Evolutionary conservation across 1,284 basidiomycete genomes (phyloP).

Genomic region (Trichosporon inkin): DNA sequence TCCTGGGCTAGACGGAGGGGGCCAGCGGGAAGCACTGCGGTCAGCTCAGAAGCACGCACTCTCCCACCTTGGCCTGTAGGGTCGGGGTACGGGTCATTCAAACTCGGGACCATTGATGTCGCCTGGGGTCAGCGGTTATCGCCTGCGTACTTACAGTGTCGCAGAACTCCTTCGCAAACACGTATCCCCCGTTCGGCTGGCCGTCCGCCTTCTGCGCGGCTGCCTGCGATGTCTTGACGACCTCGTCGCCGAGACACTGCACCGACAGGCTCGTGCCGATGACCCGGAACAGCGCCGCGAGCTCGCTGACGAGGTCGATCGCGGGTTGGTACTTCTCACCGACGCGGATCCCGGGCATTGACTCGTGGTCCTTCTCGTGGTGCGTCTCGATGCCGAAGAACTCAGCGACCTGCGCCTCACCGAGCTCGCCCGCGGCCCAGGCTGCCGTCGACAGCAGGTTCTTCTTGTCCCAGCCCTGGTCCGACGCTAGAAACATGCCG

Average conservation of each 20-base stretch:
- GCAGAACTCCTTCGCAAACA: conserved; percentile 25
- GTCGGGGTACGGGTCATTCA: conserved; percentile 17
- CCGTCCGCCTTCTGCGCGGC: conserved; percentile 10
- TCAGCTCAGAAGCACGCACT: background rate
- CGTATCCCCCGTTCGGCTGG: conserved; percentile 11
- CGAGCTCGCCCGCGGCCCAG: conserved; percentile 25
- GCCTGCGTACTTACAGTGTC: conserved; percentile 20
- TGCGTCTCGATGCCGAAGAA: conserved; percentile 33
- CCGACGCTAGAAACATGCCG: conserved; percentile 34
- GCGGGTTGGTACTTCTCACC: conserved; percentile 32
- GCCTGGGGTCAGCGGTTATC: conserved; percentile 12
- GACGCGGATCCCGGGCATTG: conserved; percentile 29
- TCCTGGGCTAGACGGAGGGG: conserved; percentile 35
- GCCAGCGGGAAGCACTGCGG: conserved; percentile 26
- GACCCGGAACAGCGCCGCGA: conserved; percentile 23
- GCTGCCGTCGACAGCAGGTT: conserved; percentile 27
- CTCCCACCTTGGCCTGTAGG: conserved; percentile 17
- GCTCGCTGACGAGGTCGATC: conserved; percentile 18
- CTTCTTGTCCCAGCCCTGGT: conserved; percentile 24
- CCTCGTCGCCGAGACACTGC: conserved; percentile 32
- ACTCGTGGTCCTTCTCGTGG: conserved; percentile 35
- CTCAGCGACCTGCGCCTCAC: conserved; percentile 27
- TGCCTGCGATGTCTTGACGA: conserved; percentile 14
- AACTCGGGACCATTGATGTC: conserved; percentile 14
- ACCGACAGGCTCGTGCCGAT: conserved; percentile 21